phyloP scores from a whole-genome alignment of 2,329 filamentous ascomycete species.

The Truncatella angustata region DNA sequence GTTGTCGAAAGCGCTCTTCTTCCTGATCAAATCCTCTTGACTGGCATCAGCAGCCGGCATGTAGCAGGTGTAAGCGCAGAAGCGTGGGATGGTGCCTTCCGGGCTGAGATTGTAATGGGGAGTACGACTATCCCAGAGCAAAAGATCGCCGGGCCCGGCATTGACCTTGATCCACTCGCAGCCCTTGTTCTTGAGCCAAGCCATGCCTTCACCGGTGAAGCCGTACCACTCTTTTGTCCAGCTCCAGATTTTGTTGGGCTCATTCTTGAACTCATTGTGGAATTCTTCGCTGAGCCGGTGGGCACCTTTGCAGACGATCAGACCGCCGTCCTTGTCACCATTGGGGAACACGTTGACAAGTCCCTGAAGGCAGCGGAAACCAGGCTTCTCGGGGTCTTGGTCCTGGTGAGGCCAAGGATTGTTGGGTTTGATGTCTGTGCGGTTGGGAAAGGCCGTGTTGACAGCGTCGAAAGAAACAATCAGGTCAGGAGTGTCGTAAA shows the following conservation, averaged over 20 bases:
- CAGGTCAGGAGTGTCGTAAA: slow-evolving; percentile 43
- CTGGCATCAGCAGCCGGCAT: slow-evolving; percentile 37
- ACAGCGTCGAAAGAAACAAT: slow-evolving; percentile 49
- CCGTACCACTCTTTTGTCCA: slow-evolving; percentile 34
- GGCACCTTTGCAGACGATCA: slow-evolving; percentile 31
- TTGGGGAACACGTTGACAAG: slow-evolving; percentile 42
- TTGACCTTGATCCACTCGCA: slow-evolving; percentile 34
- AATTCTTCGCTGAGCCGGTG: slow-evolving; percentile 30
- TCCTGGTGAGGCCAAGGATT: slow-evolving; percentile 46
- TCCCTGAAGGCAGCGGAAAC: slow-evolving; percentile 50
- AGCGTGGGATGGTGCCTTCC: slow-evolving; percentile 25
- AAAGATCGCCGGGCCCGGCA: slow-evolving; percentile 41
- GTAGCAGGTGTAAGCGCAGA: slow-evolving; percentile 38
- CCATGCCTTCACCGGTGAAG: slow-evolving; percentile 33
- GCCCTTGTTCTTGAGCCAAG: slow-evolving; percentile 33
- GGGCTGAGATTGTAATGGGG: slow-evolving; percentile 41
- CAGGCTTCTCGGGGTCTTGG: slow-evolving; percentile 40
- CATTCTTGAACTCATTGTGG: slow-evolving; percentile 28
- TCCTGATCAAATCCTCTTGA: slow-evolving; percentile 39
- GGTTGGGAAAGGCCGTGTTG: slow-evolving; percentile 40
- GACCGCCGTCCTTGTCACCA: slow-evolving; percentile 32
- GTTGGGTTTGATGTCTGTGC: slow-evolving; percentile 30
- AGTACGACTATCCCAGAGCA: slow-evolving; percentile 35
- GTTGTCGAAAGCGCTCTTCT: slow-evolving; percentile 39
- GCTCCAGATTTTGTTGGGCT: slow-evolving; percentile 30